Percentiles rank a stretch among this genome's conserved stretches.
Evolutionary conservation across 495 filamentous ascomycete genomes (phyloP).

Genomic region (Ascodesmis nigricans): DNA sequence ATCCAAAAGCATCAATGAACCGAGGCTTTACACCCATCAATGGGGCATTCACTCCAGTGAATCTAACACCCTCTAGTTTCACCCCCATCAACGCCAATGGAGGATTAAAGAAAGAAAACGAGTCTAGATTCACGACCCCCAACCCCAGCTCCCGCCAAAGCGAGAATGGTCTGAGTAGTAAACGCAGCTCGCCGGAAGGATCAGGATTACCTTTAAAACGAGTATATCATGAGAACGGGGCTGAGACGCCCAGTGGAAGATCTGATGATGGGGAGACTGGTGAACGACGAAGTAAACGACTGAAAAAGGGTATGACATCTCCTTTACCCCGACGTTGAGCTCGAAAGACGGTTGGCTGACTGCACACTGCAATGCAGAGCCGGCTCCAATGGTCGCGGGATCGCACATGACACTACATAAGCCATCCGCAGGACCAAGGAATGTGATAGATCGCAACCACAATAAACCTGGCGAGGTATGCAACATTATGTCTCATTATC

Average conservation of each 20-base stretch:
- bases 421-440: slow-evolving; percentile 44
- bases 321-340: too few relatives aligned
- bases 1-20: slow-evolving; percentile 34
- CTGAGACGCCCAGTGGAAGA: slow-evolving; percentile 8
- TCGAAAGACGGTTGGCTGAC: slow-evolving; percentile 2
- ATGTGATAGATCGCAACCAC: slow-evolving; percentile 41
- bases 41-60: slow-evolving; percentile 25
- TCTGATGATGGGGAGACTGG: slow-evolving; percentile 46
- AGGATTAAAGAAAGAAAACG: slow-evolving; percentile 19
- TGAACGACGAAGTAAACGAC: slow-evolving; percentile 72
- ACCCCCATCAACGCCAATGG: slow-evolving; percentile 30
- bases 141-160: slow-evolving; percentile 27
- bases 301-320: slow-evolving; percentile 60
- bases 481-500: slow-evolving; percentile 2
- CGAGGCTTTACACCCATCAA: slow-evolving; percentile 55
- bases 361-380: slow-evolving; percentile 32
- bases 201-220: slow-evolving; percentile 47
- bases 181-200: slow-evolving; percentile 25
- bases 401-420: slow-evolving; percentile 92
- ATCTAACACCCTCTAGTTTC: slow-evolving; percentile 25
- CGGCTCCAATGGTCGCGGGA: slow-evolving; percentile 71
- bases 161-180: slow-evolving; percentile 21
- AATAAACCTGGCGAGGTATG: slow-evolving; percentile 55
- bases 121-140: slow-evolving; percentile 27
- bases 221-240: slow-evolving; percentile 45